Conservation (phyloP, 2,329 filamentous ascomycete genomes). For the Trichoderma pleuroti region DNA sequence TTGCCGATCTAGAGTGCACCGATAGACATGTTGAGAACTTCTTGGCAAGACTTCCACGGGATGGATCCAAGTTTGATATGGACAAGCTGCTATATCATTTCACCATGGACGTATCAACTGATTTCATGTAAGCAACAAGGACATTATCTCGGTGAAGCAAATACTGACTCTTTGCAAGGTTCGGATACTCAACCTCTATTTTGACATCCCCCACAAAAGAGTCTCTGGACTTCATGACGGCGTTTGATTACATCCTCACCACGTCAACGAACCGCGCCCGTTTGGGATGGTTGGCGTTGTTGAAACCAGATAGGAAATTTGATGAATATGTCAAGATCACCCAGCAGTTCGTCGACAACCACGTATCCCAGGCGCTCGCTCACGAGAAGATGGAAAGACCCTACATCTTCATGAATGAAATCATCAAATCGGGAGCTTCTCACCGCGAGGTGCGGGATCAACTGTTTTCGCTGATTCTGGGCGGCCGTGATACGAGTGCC, state of each 20-base stretch:
- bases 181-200: slow-evolving; percentile 43
- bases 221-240: slow-evolving; percentile 42
- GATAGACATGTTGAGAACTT: slow-evolving; percentile 64
- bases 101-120: slow-evolving; percentile 64
- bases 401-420: slow-evolving; percentile 57
- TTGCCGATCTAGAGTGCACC: slow-evolving; percentile 66
- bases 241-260: slow-evolving; percentile 47
- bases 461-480: slow-evolving; percentile 52
- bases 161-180: slow-evolving; percentile 25
- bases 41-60: slow-evolving; percentile 54
- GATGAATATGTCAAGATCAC: slow-evolving; percentile 39
- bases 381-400: slow-evolving; percentile 35
- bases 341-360: slow-evolving; percentile 47
- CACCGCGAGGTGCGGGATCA: slow-evolving; percentile 47
- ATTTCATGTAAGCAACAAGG: slow-evolving; percentile 50
- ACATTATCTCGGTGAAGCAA: background rate
- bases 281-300: slow-evolving; percentile 38
- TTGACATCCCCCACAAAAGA: slow-evolving; percentile 36
- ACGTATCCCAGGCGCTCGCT: slow-evolving; percentile 41
- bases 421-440: slow-evolving; percentile 46
- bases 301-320: slow-evolving; percentile 38
- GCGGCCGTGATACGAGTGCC: slow-evolving; percentile 57
- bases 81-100: slow-evolving; percentile 62
- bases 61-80: slow-evolving; percentile 57
- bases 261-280: slow-evolving; percentile 39